Base-by-base conservation (phyloP, 257 asterid genomes). In the Solanum arcanum region DNA sequence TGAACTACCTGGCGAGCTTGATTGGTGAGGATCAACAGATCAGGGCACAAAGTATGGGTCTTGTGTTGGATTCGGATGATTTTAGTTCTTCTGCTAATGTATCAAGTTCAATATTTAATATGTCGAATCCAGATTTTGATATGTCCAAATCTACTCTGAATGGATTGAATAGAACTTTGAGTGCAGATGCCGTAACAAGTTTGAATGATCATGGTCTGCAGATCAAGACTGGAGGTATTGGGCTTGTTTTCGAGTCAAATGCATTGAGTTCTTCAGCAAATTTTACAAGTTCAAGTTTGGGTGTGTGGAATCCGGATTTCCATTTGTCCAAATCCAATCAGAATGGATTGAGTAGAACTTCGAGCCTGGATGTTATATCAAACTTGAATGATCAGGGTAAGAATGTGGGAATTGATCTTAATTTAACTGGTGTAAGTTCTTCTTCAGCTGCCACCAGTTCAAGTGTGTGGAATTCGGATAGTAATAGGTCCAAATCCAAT, bases 331-430 rank as follows among this genome's bases (percentile, higher is more conserved):
- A 84, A 87, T 87, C 89, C 74, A 89, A 83, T 77, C 81, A 69
- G 18, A 83, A 62, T 23, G 86, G 86, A 18, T 10, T 59, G 20
- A 72, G 14, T 81, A 81, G 85, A 81, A 80, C 84, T 52, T 86
- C 86, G 12, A 85, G 83, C 47, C 33, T 83, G 86, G 87, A 85
- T 89, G 93, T 23, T 21, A n/a, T 41, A 39, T 64, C 69, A 69
- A 78, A 83, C 70, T 86, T 91, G 76, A 92, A 89, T 83, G 44
- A 86, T 83, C 83, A 90, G 83, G 83, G 47, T 73, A 47, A 73
- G 80, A 73, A 35, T 73, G 81, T 37, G 52, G 81, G 81, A 39
- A 35, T 73, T 73, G 49, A 27, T 35, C 9, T 35, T 29, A 35
- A 16, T 72, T 35, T 33, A 18, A 73, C 12, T 73, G 80, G 81